Base-by-base conservation (phyloP, 2,329 filamentous ascomycete genomes). In the Ceratocystis cacaofunesta region DNA sequence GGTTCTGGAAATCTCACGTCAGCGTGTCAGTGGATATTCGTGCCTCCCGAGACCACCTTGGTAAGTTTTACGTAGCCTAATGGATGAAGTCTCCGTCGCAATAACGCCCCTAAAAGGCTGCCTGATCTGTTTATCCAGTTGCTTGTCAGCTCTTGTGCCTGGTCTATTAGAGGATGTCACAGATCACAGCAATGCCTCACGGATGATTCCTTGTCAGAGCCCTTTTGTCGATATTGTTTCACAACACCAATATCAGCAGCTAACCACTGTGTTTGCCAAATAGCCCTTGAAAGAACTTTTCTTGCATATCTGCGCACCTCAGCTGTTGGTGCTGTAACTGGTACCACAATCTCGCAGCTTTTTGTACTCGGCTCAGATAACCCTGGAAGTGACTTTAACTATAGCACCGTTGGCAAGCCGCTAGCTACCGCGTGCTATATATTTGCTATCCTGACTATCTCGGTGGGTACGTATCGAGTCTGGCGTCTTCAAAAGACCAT, bases 281-380 rank as follows among this genome's bases (percentile, higher is more conserved):
- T 58, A 90, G 87, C 88, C 46, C 80, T 90, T 65, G 87, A 91
- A 74, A 79, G 87, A 66, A 91, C 87, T 19, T 91, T 86, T 71
- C 81, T 91, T 19, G 85, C 81, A 36, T 90, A 90, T 72, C 78
- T 90, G 36, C 82, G 87, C 22, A 90, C 87, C 1, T 88, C 85
- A 0, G 74, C 88, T 46, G 79, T 82, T n/a, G 77, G 90, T 48
- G 84, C 86, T 15, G 85, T 89, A 75, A 76, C 85, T 22, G 86
- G 86, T 19, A 82, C 87, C 2, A 70, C 83, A 2, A 79, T 87
- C 32, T 83, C 86, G 0, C 87, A 90, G 71, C 79, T 90, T 6
- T 89, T 88, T 70, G 78, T 80, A 22, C 77, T 83, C 36, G 72
- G 77, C 30, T 28, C 61, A n/a, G 43, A 64, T 30, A 71, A 76